Evolutionary conservation across 805 yeast genomes (phyloP).

Genomic region (Saccharomycopsis sp.): DNA sequence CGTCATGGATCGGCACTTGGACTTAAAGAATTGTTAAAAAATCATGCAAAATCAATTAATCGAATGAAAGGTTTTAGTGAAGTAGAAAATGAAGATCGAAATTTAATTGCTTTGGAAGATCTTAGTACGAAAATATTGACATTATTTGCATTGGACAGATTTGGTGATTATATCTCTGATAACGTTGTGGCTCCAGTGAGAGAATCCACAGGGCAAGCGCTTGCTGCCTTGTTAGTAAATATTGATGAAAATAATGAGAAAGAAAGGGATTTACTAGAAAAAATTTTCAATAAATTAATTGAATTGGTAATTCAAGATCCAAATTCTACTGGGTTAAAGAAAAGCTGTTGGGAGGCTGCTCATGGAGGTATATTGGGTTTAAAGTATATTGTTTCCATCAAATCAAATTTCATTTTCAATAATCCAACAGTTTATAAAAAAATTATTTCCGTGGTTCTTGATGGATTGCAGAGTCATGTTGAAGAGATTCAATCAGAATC

Average conservation of each 20-base stretch:
- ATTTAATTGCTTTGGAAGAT: conserved; percentile 73
- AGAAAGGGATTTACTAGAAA: conserved; percentile 39
- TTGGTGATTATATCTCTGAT: conserved; percentile 95
- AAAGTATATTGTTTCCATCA: conserved; percentile 83
- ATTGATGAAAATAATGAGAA: conserved; percentile 38
- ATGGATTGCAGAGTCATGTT: conserved; percentile 72
- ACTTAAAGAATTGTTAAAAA: conserved; percentile 72
- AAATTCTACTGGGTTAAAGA: conserved; percentile 33
- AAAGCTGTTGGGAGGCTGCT: conserved; percentile 84
- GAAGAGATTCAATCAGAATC: conserved; percentile 98
- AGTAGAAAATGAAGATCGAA: conserved; percentile 58
- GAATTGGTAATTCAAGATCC: conserved; percentile 62
- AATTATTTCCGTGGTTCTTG: conserved; percentile 78
- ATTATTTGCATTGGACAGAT: conserved; percentile 84
- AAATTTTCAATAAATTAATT: conserved; percentile 59
- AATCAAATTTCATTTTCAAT: conserved; percentile 66
- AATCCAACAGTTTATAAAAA: conserved; percentile 52
- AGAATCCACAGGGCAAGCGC: conserved; percentile 91
- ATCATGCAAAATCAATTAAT: conserved; percentile 83
- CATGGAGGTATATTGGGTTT: conserved; percentile 97
- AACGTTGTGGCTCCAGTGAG: conserved; percentile 98
- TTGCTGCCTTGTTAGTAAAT: conserved; percentile 83
- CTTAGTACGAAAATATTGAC: conserved; percentile 79
- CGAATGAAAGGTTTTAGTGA: conserved; percentile 57
- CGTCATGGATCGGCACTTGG: conserved; percentile 96